These are phyloP conservation scores for Colletotrichum sp. DNA, from an alignment of 2,329 filamentous ascomycete species.

Conservation along the genomic window DNA sequence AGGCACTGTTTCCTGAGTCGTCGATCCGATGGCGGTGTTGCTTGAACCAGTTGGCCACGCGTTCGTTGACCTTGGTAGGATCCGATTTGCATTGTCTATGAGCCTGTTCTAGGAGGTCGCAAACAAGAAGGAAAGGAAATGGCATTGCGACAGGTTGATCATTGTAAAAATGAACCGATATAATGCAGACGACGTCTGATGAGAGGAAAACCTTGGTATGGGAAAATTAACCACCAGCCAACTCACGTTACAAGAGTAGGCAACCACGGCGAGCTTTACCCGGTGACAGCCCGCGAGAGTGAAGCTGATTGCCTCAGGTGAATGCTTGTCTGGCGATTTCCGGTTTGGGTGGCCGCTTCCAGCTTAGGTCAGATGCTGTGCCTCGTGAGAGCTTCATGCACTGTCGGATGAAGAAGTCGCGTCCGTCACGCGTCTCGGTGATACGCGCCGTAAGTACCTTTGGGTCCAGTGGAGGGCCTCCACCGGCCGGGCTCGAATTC, in stretches of 20 bases:
- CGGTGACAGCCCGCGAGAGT: not conserved
- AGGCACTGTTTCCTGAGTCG: slow-evolving; percentile 57
- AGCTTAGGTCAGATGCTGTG: not conserved
- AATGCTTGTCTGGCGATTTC: not conserved
- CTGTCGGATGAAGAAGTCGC: not conserved
- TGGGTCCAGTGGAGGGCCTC: not conserved
- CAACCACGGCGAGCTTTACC: not conserved
- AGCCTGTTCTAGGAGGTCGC: slow-evolving; percentile 74
- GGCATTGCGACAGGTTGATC: slow-evolving; percentile 51
- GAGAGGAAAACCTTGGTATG: not conserved
- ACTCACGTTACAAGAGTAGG: not conserved
- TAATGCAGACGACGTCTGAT: not conserved
- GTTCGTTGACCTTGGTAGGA: slow-evolving; percentile 31
- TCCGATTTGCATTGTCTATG: slow-evolving; percentile 48
- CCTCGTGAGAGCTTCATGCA: slow-evolving; percentile 12
- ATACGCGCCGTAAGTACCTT: not conserved
- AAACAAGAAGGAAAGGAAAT: slow-evolving; percentile 72
- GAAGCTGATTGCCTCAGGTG: not conserved
- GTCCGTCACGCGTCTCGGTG: slow-evolving; percentile 15
- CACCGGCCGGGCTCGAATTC: not conserved
- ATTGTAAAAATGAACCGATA: not conserved
- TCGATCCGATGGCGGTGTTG: slow-evolving; percentile 64
- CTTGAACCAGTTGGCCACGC: slow-evolving; percentile 72
- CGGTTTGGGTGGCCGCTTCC: not conserved
- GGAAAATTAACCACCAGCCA: not conserved